Evolutionary conservation across 2,329 filamentous ascomycete species (phyloP).

Genomic region (Colletotrichum acutatum): DNA sequence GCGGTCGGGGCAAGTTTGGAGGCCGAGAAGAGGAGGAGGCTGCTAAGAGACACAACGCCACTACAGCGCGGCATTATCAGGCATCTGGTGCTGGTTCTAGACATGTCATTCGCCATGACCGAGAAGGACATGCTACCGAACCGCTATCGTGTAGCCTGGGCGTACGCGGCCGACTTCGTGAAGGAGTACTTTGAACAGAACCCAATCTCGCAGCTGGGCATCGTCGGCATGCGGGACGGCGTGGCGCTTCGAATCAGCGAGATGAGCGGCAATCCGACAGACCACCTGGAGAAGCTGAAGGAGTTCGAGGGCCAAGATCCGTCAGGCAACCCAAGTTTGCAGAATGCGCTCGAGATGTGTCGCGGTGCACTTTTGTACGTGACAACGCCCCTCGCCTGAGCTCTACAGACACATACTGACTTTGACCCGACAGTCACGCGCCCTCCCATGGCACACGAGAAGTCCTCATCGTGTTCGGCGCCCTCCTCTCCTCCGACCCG

Average conservation of each 20-base stretch:
- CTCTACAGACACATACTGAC: constrained; percentile 23
- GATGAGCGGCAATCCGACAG: constrained; percentile 89
- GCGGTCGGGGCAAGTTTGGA: constrained; percentile 81
- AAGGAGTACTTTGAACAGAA: constrained; percentile 98
- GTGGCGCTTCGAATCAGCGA: constrained; percentile 87
- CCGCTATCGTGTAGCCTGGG: constrained; percentile 83
- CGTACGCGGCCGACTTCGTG: constrained; percentile 88
- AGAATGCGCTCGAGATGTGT: constrained; percentile 97
- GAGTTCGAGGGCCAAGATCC: constrained; percentile 74
- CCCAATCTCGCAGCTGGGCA: constrained; percentile 93
- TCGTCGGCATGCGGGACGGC: constrained; percentile 94
- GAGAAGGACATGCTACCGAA: constrained; percentile 96
- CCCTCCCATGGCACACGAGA: constrained; percentile 94
- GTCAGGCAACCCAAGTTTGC: constrained; percentile 81
- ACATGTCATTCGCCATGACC: constrained; percentile 92
- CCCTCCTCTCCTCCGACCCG: constrained; percentile 89
- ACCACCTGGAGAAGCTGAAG: constrained; percentile 83
- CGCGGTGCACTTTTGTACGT: constrained; percentile 86
- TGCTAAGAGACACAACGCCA: constrained; percentile 93
- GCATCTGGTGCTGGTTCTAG: constrained; percentile 90
- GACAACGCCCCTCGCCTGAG: neutral
- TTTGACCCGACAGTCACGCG: constrained; percentile 71
- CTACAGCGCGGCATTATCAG: constrained; percentile 97
- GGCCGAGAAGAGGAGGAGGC: constrained; percentile 81
- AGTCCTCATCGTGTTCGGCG: constrained; percentile 91